Base-by-base conservation (phyloP, 164 flowering plant genomes). In the Malania oleifera region DNA sequence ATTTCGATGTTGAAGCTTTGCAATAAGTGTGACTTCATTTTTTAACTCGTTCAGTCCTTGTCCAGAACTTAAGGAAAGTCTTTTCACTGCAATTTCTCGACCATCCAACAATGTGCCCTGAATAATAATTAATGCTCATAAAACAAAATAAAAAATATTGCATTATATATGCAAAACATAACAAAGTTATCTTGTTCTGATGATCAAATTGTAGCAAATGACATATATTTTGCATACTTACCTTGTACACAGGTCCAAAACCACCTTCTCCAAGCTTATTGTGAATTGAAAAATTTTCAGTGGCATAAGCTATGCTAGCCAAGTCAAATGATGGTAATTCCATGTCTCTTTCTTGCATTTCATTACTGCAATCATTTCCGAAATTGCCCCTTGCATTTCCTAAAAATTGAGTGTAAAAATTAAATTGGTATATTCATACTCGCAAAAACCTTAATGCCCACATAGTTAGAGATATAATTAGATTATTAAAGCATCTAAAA, bases 1-100 rank as follows among this genome's bases (percentile, higher is more conserved):
- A 46, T 46, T 46, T 22, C 50, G 17, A 11, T 46, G 50, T 46
- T 46, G 50, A 46, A 46, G 50, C 14, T 46, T 46, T 9, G 50
- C 25, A 22, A 46, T 46, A 1, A 20, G 14, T 7, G 14, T 9
- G 11, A 46, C 50, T 12, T 46, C 50, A 46, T 46, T 46, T 13
- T 22, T 46, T 25, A 46, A 46, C 26, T 46, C 50, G 3, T 46
- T 23, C 2, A 22, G 26, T 12, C 50, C 50, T 13, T 46, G 50
- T 22, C 26, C 14, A 20, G 50, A 46, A 46, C 26, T 23, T 13
- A 7, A 2, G n/a, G 50, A 46, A 4, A 46, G 26, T 9, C 6
- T 46, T 13, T 46, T 46, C 15, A 46, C 50, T 7, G 50, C 50
- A 1, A 46, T 23, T 20, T 46, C 50, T 46, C 22, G 50, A 1